A percentile compares a stretch with the other conserved stretches of the same genome.
Conservation (phyloP, 1,139 yeast genomes). For the Ogataea hybrid region DNA sequence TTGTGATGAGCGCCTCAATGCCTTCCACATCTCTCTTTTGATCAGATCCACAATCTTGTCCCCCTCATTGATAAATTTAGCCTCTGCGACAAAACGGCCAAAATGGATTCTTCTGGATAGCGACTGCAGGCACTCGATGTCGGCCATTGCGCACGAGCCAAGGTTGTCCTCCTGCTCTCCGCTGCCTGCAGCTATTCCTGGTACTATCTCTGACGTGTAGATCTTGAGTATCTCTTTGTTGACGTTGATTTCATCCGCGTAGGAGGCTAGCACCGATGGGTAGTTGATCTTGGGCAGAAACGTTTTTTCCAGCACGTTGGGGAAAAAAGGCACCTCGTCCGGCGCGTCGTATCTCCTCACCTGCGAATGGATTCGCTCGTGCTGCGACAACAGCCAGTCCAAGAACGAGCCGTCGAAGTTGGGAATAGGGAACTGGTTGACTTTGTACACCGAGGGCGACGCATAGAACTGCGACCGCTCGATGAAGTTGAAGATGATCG, state of each 20-base stretch:
- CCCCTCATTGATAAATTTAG: constrained; percentile 73
- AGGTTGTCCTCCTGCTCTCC: constrained; percentile 85
- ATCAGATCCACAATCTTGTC: constrained; percentile 66
- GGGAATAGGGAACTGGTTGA: constrained; percentile 57
- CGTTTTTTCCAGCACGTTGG: constrained; percentile 59
- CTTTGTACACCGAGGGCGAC: constrained; percentile 72
- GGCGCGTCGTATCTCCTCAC: constrained; percentile 92
- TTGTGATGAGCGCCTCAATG: constrained; percentile 79
- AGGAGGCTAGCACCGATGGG: constrained; percentile 74
- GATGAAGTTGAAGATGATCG: constrained; percentile 86
- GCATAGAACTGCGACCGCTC: constrained; percentile 88
- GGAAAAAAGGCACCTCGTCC: constrained; percentile 92
- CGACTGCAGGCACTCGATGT: constrained; percentile 84
- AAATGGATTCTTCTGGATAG: constrained; percentile 93
- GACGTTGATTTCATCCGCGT: constrained; percentile 72
- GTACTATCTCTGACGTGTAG: constrained; percentile 72
- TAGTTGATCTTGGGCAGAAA: constrained; percentile 77
- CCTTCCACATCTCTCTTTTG: constrained; percentile 64
- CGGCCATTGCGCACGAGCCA: constrained; percentile 84
- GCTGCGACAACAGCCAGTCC: constrained; percentile 78
- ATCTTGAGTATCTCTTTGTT: constrained; percentile 64
- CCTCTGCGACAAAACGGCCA: constrained; percentile 96
- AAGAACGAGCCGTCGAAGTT: constrained; percentile 77
- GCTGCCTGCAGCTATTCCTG: constrained; percentile 59
- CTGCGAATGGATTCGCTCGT: constrained; percentile 79